These are phyloP conservation scores for Euphrasia arctica DNA, from an alignment of 305 asterid genomes.

Conservation along the genomic window DNA sequence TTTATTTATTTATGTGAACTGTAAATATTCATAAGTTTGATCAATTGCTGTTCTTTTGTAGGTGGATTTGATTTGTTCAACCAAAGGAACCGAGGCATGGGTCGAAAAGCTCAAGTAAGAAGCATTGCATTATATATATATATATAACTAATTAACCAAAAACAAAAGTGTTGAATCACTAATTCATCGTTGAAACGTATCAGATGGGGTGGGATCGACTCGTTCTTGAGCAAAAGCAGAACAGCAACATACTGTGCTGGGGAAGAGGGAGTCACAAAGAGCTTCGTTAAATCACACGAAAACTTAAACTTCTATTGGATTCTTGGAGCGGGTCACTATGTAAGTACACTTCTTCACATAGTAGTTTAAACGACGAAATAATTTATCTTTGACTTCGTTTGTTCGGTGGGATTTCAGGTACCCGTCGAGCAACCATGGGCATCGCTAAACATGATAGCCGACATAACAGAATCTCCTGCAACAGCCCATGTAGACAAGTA, in stretches of 20 bases:
- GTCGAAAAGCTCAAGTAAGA: conserved; percentile 65
- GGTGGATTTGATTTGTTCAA: conserved; percentile 63
- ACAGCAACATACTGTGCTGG: background rate
- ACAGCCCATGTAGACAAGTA: too few relatives aligned
- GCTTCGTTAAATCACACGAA: background rate
- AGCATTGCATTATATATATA: background rate
- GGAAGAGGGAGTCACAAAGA: background rate
- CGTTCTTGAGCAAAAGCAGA: background rate
- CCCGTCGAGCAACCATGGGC: background rate
- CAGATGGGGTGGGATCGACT: background rate
- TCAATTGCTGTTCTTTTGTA: conserved; percentile 14
- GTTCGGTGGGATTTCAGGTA: background rate
- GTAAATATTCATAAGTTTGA: too few relatives aligned
- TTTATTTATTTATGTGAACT: too few relatives aligned
- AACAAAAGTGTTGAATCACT: too few relatives aligned
- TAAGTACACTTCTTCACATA: too few relatives aligned
- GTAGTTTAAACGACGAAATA: too few relatives aligned
- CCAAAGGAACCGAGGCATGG: conserved; percentile 74
- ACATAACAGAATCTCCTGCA: background rate
- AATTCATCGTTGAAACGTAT: background rate
- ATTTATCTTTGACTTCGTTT: background rate
- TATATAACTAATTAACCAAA: too few relatives aligned
- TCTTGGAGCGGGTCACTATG: conserved; percentile 3
- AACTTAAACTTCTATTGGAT: background rate
- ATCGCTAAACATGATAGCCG: background rate